Evolutionary conservation across 208 protist species (phyloP).

Genomic region (Phytomonas sp.): DNA sequence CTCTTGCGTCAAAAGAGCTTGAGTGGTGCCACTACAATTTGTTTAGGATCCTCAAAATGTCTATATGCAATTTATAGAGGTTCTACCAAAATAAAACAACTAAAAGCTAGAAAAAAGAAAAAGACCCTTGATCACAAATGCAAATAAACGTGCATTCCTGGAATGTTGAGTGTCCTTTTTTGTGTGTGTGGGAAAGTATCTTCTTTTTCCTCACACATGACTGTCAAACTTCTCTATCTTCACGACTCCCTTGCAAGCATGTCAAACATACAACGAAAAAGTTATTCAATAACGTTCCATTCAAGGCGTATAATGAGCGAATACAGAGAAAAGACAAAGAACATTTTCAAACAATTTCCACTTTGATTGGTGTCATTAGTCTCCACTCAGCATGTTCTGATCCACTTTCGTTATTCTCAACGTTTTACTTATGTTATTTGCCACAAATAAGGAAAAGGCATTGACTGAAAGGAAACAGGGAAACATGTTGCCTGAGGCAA

Average conservation of each 20-base stretch:
- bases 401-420: background rate
- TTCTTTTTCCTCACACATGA: background rate
- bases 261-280: background rate
- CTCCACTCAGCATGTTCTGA: background rate
- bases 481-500: background rate
- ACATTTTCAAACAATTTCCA: background rate
- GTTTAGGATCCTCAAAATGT: background rate
- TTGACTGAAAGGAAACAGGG: slow-evolving; percentile 8
- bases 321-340: background rate
- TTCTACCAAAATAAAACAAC: background rate
- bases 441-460: background rate
- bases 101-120: background rate
- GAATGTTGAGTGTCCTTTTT: background rate
- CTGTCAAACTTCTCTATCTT: background rate
- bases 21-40: background rate
- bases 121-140: background rate
- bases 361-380: background rate
- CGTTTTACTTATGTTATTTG: background rate
- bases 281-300: background rate
- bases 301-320: background rate
- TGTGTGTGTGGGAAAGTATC: background rate
- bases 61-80: background rate
- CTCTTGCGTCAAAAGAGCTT: background rate
- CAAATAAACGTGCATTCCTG: background rate
- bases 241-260: background rate